A percentile compares a stretch with the other conserved stretches of the same genome.
Evolutionary conservation across 2,329 filamentous ascomycete species (phyloP).

Genomic region (Talaromyces sp.): DNA sequence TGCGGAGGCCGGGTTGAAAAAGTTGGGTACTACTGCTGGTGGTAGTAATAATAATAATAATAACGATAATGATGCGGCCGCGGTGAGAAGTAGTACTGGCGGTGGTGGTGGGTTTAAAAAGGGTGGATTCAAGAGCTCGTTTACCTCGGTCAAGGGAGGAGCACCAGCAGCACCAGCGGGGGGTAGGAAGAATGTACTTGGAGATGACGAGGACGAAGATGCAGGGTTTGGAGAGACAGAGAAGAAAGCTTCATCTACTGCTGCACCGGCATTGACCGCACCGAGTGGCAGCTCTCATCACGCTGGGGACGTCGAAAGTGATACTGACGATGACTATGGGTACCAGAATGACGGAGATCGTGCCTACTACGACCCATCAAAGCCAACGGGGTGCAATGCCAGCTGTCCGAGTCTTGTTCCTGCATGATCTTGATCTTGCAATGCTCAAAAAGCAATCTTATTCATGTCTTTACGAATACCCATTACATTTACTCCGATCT

Average conservation of each 20-base stretch:
- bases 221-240: conserved; percentile 12
- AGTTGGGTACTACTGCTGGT: conserved; percentile 25
- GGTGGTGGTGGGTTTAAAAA: conserved; percentile 62
- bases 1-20: conserved; percentile 37
- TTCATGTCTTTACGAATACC: not conserved
- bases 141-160: conserved; percentile 51
- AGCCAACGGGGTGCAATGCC: conserved; percentile 47
- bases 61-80: not conserved
- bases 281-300: not conserved
- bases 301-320: conserved; percentile 58
- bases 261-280: not conserved
- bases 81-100: conserved; percentile 18
- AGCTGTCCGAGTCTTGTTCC: conserved; percentile 28
- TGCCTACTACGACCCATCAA: conserved; percentile 50
- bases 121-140: conserved; percentile 75
- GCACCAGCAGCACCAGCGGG: conserved; percentile 21
- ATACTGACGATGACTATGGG: conserved; percentile 64
- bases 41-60: conserved; percentile 19
- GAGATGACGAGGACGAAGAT: conserved; percentile 38
- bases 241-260: not conserved
- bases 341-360: conserved; percentile 25
- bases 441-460: not conserved
- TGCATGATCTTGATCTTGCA: not conserved
- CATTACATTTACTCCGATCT: not conserved
- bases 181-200: conserved; percentile 38